Percentiles rank a stretch among this genome's conserved stretches.
These are phyloP conservation scores for Sporothrix phasma DNA, from an alignment of 2,329 filamentous ascomycete genomes.

Conservation along the genomic window DNA sequence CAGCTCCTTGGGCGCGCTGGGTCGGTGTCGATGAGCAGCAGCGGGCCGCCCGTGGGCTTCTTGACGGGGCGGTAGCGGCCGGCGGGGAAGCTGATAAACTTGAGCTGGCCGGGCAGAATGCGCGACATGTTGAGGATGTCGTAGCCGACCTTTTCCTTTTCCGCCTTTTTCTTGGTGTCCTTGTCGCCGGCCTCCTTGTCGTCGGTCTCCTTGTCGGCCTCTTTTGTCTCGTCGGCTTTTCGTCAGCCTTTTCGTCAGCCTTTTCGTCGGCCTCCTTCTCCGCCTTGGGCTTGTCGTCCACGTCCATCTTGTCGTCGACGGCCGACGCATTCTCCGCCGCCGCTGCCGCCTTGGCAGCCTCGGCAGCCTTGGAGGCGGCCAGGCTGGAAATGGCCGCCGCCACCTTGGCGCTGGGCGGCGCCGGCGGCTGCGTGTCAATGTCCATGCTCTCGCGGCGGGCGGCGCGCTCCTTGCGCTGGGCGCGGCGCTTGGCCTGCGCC, in stretches of 20 bases:
- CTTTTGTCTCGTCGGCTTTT: constrained; percentile 91
- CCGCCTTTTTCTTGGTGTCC: constrained; percentile 73
- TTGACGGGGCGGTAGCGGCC: constrained; percentile 86
- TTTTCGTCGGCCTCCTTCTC: constrained; percentile 45
- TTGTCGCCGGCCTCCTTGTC: constrained; percentile 65
- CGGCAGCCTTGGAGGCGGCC: not conserved
- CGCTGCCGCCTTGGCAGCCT: constrained; percentile 21
- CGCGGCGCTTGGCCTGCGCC: constrained; percentile 89
- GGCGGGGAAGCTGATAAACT: constrained; percentile 87
- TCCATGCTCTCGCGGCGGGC: constrained; percentile 92
- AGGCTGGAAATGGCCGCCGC: constrained; percentile 20
- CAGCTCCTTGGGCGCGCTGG: constrained; percentile 65
- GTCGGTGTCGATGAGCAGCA: constrained; percentile 78
- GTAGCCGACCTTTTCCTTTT: constrained; percentile 95
- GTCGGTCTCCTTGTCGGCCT: constrained; percentile 65
- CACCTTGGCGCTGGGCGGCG: constrained; percentile 1
- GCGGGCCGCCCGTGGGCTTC: constrained; percentile 86
- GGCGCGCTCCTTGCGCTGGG: constrained; percentile 86
- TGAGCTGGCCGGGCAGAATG: constrained; percentile 83
- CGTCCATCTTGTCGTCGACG: constrained; percentile 71
- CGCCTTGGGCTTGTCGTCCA: constrained; percentile 53
- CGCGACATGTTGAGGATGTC: constrained; percentile 96
- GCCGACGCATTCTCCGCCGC: not conserved
- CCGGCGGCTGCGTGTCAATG: constrained; percentile 56
- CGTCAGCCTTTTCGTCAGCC: constrained; percentile 68